Evolutionary conservation across 2,329 filamentous ascomycete species (phyloP).

Genomic region (Xylariaceae sp.): DNA sequence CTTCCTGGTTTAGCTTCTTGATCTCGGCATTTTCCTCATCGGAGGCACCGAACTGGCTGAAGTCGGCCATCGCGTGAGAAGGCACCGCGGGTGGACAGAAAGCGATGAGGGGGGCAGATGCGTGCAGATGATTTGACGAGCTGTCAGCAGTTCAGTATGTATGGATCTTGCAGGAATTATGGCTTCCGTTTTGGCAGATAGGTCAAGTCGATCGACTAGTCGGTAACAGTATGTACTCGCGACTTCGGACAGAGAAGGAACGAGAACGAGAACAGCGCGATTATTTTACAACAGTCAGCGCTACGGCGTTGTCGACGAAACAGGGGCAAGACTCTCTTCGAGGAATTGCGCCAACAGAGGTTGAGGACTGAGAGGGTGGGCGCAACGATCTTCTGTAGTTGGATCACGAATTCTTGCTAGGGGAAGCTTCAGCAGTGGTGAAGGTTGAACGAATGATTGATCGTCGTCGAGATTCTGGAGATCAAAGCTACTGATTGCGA

Average conservation of each 20-base stretch:
- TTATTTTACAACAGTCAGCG: not conserved
- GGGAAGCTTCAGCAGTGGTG: too few species aligned
- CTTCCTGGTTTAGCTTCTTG: conserved; percentile 76
- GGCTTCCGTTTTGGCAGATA: not conserved
- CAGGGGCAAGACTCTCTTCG: too few species aligned
- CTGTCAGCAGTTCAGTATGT: not conserved
- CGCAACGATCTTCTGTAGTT: too few species aligned
- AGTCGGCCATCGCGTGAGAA: conserved; percentile 67
- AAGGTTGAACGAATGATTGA: too few species aligned
- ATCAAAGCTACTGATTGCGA: not conserved
- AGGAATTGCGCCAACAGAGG: too few species aligned
- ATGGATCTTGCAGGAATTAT: not conserved
- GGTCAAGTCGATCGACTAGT: not conserved
- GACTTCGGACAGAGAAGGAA: not conserved
- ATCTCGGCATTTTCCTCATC: conserved; percentile 86
- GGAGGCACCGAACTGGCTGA: conserved; percentile 70
- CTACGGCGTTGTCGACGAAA: too few species aligned
- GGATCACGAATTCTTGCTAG: too few species aligned
- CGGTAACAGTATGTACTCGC: not conserved
- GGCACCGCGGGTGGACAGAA: not conserved
- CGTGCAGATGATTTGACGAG: not conserved
- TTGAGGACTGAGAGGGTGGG: too few species aligned
- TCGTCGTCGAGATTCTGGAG: not conserved
- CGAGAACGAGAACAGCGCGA: not conserved
- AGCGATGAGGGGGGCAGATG: not conserved